A percentile compares a stretch with the other conserved stretches of the same genome.
Evolutionary conservation across 2,329 filamentous ascomycete species (phyloP).

Genomic region (Colletotrichum shisoi): DNA sequence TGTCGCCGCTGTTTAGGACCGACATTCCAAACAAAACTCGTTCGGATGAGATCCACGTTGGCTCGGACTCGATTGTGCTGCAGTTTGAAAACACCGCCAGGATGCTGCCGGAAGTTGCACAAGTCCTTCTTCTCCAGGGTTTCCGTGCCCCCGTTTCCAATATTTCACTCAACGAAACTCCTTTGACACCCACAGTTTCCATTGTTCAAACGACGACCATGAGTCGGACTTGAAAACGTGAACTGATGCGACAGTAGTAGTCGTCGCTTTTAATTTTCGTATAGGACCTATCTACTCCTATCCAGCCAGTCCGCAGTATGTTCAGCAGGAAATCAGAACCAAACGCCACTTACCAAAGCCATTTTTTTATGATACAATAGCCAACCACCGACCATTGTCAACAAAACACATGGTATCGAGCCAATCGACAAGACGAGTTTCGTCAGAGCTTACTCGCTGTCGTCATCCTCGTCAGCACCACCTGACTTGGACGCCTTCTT

Average conservation of each 20-base stretch:
- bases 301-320: slow-evolving; percentile 39
- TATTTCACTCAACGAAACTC: not conserved
- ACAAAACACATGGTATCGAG: slow-evolving; percentile 39
- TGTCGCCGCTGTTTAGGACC: slow-evolving; percentile 27
- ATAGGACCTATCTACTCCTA: slow-evolving; percentile 40
- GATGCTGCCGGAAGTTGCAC: slow-evolving; percentile 15
- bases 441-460: slow-evolving; percentile 57
- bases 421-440: slow-evolving; percentile 33
- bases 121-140: slow-evolving; percentile 10
- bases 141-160: slow-evolving; percentile 25
- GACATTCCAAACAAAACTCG: slow-evolving; percentile 37
- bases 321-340: slow-evolving; percentile 36
- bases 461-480: slow-evolving; percentile 58
- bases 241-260: slow-evolving; percentile 33
- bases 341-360: slow-evolving; percentile 42
- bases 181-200: not conserved
- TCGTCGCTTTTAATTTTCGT: slow-evolving; percentile 31
- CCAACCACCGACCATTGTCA: slow-evolving; percentile 39
- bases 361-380: slow-evolving; percentile 41
- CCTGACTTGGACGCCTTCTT: slow-evolving; percentile 61
- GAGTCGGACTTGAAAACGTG: slow-evolving; percentile 4
- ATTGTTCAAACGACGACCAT: not conserved
- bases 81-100: slow-evolving; percentile 28
- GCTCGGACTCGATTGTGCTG: slow-evolving; percentile 35
- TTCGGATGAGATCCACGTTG: slow-evolving; percentile 38